Conservation (phyloP, 2,329 filamentous ascomycete genomes). For the Trichocomaceae sp. region DNA sequence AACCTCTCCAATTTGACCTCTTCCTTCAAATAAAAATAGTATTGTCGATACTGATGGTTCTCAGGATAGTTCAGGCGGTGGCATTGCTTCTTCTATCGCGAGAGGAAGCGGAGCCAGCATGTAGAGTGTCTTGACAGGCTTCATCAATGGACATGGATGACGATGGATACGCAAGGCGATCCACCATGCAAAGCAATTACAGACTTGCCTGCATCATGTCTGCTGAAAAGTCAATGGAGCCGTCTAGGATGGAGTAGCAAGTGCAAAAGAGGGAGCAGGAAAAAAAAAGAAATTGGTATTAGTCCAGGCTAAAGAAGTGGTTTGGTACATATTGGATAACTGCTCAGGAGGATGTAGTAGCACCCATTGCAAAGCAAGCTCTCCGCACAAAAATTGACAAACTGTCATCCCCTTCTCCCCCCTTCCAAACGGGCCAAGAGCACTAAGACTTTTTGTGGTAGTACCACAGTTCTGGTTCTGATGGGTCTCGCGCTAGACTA, state of each 20-base stretch:
- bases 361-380: background rate
- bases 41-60: background rate
- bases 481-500: slow-evolving; percentile 4
- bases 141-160: slow-evolving; percentile 1
- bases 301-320: background rate
- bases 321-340: slow-evolving; percentile 2
- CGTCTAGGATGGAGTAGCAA: background rate
- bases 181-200: slow-evolving; percentile 4
- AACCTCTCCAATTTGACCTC: background rate
- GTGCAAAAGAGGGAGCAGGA: background rate
- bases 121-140: slow-evolving; percentile 2
- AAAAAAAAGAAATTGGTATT: slow-evolving; percentile 1
- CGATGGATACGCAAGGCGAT: background rate
- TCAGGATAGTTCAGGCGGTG: background rate
- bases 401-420: background rate
- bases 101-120: background rate
- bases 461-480: slow-evolving; percentile 9
- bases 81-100: slow-evolving; percentile 9
- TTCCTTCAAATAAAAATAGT: background rate
- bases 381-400: background rate
- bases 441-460: slow-evolving; percentile 6
- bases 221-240: background rate
- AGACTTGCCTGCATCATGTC: slow-evolving; percentile 3
- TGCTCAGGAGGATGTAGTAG: background rate
- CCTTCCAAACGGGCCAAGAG: background rate